These are phyloP conservation scores for Amanita fuliginea DNA, from an alignment of 768 basidiomycete species.

Conservation along the genomic window DNA sequence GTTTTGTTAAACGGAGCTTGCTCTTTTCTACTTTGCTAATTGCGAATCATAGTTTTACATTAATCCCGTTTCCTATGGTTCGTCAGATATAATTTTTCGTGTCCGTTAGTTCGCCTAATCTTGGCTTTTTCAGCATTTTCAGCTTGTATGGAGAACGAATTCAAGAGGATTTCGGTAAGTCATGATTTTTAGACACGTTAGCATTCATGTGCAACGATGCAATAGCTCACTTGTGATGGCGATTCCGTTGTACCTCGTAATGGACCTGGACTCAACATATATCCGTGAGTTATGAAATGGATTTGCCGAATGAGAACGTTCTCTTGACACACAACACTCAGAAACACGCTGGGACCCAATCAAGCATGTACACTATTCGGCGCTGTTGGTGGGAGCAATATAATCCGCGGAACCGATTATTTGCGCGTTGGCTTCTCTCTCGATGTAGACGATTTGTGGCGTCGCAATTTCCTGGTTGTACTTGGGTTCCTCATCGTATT, in stretches of 20 bases:
- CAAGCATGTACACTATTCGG: conserved; percentile 76
- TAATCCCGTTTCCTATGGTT: conserved; percentile 67
- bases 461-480: conserved; percentile 58
- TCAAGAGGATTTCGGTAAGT: conserved; percentile 52
- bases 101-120: neutral
- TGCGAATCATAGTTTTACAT: conserved; percentile 50
- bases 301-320: neutral
- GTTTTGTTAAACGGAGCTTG: conserved; percentile 13
- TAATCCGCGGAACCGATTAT: conserved; percentile 53
- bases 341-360: conserved; percentile 45
- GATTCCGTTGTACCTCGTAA: conserved; percentile 57
- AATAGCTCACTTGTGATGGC: conserved; percentile 55
- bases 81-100: conserved; percentile 5
- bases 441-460: conserved; percentile 44
- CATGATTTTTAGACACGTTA: conserved; percentile 1
- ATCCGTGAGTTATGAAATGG: conserved; percentile 37
- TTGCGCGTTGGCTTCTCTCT: conserved; percentile 44
- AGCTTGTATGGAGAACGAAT: conserved; percentile 79
- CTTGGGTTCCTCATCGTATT: conserved; percentile 63
- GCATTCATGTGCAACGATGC: neutral
- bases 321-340: neutral
- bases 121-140: conserved; percentile 44
- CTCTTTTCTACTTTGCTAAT: conserved; percentile 3
- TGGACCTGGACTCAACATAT: conserved; percentile 40
- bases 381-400: conserved; percentile 38